Conservation (phyloP, 2,329 filamentous ascomycete species). For the Grosmannia huntii region DNA sequence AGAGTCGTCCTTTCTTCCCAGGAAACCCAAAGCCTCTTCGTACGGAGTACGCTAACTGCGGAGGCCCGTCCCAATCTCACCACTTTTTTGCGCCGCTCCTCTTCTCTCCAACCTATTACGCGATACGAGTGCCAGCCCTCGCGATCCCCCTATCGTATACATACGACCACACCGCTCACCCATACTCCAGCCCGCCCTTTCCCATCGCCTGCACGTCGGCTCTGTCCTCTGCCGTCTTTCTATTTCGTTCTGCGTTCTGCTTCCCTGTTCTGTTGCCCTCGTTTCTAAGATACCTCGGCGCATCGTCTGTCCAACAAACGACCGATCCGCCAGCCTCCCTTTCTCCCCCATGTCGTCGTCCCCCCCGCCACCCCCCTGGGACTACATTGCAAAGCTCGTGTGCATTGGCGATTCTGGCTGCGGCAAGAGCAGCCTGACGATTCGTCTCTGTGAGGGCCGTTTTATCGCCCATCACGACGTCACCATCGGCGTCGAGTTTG, state of each 20-base stretch:
- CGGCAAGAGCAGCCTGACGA: conserved; percentile 87
- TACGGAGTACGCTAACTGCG: no score
- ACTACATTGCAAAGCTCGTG: conserved; percentile 98
- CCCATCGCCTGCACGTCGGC: neutral
- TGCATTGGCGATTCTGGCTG: conserved; percentile 94
- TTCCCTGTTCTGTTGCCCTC: neutral
- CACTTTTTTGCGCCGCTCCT: neutral
- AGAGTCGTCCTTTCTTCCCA: neutral
- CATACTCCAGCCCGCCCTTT: neutral
- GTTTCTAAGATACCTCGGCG: neutral
- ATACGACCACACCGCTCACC: neutral
- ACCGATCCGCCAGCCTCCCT: neutral
- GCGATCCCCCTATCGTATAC: neutral
- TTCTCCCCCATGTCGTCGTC: conserved; percentile 33
- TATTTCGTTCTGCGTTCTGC: no score
- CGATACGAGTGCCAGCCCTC: neutral
- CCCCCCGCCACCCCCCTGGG: conserved; percentile 54
- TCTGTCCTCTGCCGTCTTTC: neutral
- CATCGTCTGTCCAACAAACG: neutral
- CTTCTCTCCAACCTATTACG: neutral
- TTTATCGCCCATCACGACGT: conserved; percentile 93
- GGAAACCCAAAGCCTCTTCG: no score
- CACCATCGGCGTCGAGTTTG: conserved; percentile 94
- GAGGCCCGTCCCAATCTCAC: no score
- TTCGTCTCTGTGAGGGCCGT: conserved; percentile 90